Percentiles rank a stretch among this genome's conserved stretches.
phyloP scores from a whole-genome alignment of 371 early-diverging fungal species.

The Apophysomyces elegans region DNA sequence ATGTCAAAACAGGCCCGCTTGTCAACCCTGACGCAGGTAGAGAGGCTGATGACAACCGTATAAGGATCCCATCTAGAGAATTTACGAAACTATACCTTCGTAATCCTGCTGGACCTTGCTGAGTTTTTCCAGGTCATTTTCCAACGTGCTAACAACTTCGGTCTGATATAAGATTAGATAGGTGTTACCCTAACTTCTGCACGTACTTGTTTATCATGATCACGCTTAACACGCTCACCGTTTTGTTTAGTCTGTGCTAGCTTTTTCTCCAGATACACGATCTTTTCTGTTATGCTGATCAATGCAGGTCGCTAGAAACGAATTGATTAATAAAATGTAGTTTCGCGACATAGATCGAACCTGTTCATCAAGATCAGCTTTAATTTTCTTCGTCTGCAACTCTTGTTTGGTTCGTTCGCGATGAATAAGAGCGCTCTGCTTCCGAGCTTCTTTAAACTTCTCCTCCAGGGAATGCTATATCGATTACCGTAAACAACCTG shows the following conservation, averaged over 20 bases:
- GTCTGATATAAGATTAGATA: slow-evolving; percentile 10
- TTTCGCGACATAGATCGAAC: slow-evolving; percentile 27
- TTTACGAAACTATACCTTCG: slow-evolving; percentile 31
- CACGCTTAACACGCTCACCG: slow-evolving; percentile 56
- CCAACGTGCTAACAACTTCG: slow-evolving; percentile 41
- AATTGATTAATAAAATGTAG: background rate
- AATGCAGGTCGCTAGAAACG: slow-evolving; percentile 53
- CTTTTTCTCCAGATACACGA: slow-evolving; percentile 70
- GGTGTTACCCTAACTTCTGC: no score
- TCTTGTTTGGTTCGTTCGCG: slow-evolving; percentile 78
- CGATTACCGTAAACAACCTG: background rate
- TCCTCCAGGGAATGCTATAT: slow-evolving; percentile 53
- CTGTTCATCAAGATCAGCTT: slow-evolving; percentile 63
- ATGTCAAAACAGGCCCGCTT: slow-evolving; percentile 32
- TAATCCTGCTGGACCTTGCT: slow-evolving; percentile 49
- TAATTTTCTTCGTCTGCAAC: slow-evolving; percentile 69
- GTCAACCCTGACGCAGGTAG: slow-evolving; percentile 17
- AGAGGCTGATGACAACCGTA: slow-evolving; percentile 17
- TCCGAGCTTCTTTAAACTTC: slow-evolving; percentile 65
- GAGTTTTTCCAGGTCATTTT: slow-evolving; percentile 47
- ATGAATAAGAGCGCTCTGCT: slow-evolving; percentile 73
- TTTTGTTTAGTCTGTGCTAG: slow-evolving; percentile 62
- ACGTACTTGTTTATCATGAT: slow-evolving; percentile 56
- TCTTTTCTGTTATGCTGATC: slow-evolving; percentile 74
- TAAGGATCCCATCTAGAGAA: background rate